phyloP scores from a whole-genome alignment of 148 eudicot genomes.

The Vaccinium corymbosum region DNA sequence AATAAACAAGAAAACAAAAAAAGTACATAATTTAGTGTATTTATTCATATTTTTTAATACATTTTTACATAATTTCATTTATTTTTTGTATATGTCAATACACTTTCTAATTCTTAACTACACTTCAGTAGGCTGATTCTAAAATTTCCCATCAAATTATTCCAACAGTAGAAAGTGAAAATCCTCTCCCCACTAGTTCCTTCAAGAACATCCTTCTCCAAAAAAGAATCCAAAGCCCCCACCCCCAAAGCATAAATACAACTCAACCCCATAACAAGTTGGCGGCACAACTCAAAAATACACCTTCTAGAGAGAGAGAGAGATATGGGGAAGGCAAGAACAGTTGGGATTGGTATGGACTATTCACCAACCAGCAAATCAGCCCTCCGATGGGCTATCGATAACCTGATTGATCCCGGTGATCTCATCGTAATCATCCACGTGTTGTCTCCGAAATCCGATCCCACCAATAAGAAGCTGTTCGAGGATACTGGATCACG shows the following conservation, averaged over 20 bases:
- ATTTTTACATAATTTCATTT: too few species aligned
- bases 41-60: too few species aligned
- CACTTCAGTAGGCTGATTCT: too few species aligned
- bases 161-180: not conserved
- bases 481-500: constrained; percentile 54
- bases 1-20: too few species aligned
- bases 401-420: constrained; percentile 38
- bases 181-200: constrained; percentile 2
- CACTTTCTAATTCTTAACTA: too few species aligned
- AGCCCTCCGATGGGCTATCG: constrained; percentile 44
- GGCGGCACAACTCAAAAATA: not conserved
- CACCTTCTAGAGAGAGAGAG: not conserved
- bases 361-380: constrained; percentile 46
- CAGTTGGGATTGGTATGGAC: constrained; percentile 46
- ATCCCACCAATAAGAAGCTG: constrained; percentile 45
- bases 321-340: constrained; percentile 36
- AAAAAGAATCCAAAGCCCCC: not conserved
- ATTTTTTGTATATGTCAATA: too few species aligned
- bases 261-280: not conserved
- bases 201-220: constrained; percentile 18
- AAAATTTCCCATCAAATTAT: too few species aligned
- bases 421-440: constrained; percentile 36
- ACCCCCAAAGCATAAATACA: not conserved
- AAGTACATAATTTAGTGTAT: too few species aligned
- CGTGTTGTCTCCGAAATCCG: constrained; percentile 42